Conservation (phyloP, 441 rosid species). For the Macaranga tanarius region DNA sequence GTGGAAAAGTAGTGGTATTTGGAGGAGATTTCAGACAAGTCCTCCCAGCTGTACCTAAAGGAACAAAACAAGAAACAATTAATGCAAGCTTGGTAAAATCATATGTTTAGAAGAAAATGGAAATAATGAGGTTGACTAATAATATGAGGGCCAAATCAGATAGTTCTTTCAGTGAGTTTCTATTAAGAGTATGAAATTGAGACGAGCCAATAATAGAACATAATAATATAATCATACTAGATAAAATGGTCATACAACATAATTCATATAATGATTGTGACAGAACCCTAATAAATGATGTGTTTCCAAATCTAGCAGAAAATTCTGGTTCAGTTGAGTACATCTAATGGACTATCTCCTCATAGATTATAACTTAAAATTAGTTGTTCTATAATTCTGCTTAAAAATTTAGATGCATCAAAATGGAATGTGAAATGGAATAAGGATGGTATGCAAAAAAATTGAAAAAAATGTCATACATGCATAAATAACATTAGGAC, state of each 20-base stretch:
- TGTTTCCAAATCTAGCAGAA: no score
- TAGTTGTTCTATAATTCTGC: no score
- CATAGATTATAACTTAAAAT: no score
- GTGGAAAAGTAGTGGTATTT: background rate
- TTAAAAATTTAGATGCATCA: no score
- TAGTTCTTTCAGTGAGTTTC: background rate
- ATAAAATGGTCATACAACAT: background rate
- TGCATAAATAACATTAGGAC: no score
- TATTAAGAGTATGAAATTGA: background rate
- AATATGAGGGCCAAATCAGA: no score
- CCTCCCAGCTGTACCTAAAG: background rate
- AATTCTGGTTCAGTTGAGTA: no score
- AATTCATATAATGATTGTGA: background rate
- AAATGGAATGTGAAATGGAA: no score
- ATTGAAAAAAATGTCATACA: no score
- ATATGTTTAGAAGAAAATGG: background rate
- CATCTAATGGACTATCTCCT: no score
- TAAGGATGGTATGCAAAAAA: no score
- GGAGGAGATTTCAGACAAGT: background rate
- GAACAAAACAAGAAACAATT: background rate
- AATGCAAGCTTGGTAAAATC: background rate
- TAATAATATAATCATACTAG: background rate
- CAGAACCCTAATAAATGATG: background rate
- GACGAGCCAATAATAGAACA: background rate
- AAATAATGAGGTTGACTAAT: background rate